phyloP scores from a whole-genome alignment of 495 filamentous ascomycete species.

The Penicillium soppii region DNA sequence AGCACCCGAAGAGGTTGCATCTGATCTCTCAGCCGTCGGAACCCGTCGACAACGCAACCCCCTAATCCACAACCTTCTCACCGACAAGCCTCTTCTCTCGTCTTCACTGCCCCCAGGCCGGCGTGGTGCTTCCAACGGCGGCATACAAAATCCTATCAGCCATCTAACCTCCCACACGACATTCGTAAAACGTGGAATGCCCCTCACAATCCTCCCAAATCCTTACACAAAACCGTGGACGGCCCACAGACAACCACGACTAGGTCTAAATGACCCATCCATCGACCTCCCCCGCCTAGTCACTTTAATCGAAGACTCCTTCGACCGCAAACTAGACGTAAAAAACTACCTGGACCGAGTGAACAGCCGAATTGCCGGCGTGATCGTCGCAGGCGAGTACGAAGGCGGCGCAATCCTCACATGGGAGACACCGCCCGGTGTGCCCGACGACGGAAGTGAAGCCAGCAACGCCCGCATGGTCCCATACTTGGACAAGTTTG shows the following conservation, averaged over 20 bases:
- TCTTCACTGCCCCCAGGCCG: conserved; percentile 79
- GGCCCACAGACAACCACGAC: conserved; percentile 53
- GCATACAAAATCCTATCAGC: conserved; percentile 27
- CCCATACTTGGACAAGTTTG: conserved; percentile 97
- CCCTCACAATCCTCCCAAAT: conserved; percentile 77
- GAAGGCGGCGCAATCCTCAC: conserved; percentile 94
- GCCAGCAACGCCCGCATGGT: conserved; percentile 59
- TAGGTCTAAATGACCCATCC: conserved; percentile 70
- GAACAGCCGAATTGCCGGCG: conserved; percentile 72
- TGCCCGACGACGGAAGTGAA: conserved; percentile 52
- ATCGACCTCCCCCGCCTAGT: conserved; percentile 82
- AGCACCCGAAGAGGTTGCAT: conserved; percentile 31
- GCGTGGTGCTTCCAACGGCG: conserved; percentile 34
- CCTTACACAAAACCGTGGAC: conserved; percentile 63
- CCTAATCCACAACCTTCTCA: conserved; percentile 94
- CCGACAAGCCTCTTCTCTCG: conserved; percentile 88
- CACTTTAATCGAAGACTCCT: conserved; percentile 91
- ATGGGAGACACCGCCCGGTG: conserved; percentile 77
- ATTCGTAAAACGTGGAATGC: conserved; percentile 88
- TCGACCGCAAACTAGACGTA: conserved; percentile 79
- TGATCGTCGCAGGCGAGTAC: conserved; percentile 95
- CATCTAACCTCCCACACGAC: conserved; percentile 56
- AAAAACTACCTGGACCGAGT: conserved; percentile 78
- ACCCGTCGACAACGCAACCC: conserved; percentile 82
- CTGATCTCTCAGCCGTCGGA: conserved; percentile 61